Conservation (phyloP, 768 basidiomycete genomes). For the Stropharia rugosoannulata region DNA sequence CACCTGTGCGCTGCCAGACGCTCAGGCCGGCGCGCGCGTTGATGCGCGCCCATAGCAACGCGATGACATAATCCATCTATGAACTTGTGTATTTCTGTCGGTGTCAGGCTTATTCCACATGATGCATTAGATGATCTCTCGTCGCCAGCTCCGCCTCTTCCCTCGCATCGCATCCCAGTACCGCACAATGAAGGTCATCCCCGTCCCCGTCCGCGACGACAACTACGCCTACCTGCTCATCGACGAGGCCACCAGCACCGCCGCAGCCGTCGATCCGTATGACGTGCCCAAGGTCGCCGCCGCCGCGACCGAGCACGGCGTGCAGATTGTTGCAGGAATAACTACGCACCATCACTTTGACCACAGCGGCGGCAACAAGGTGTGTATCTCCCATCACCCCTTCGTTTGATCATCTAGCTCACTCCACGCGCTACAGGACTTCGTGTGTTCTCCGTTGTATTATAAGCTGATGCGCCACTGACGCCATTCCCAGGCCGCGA, state of each 20-base stretch:
- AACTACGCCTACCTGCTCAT: constrained; percentile 87
- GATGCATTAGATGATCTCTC: constrained; percentile 13
- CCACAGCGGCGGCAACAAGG: constrained; percentile 86
- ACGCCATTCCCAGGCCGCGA: constrained; percentile 32
- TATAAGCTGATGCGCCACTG: background rate
- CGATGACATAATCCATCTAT: too few relatives aligned
- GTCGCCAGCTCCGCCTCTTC: constrained; percentile 18
- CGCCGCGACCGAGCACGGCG: constrained; percentile 59
- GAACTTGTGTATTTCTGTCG: background rate
- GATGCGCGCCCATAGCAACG: too few relatives aligned
- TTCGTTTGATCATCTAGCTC: background rate
- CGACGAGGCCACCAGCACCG: constrained; percentile 63
- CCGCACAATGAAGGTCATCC: constrained; percentile 67
- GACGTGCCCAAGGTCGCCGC: constrained; percentile 69
- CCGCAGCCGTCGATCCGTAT: constrained; percentile 80
- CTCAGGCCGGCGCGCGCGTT: too few relatives aligned
- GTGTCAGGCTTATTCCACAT: background rate
- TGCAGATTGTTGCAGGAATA: constrained; percentile 68
- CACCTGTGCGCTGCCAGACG: too few relatives aligned
- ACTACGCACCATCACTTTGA: constrained; percentile 95
- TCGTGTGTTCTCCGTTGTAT: constrained; percentile 37
- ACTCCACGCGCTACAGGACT: constrained; percentile 33
- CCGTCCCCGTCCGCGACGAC: constrained; percentile 77
- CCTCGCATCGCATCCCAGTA: constrained; percentile 16
- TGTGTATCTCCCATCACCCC: constrained; percentile 23